Evolutionary conservation across 2,329 filamentous ascomycete genomes (phyloP), one percentile per base, ranked within the genome.

Genomic region (Sporothrix inflata): DNA sequence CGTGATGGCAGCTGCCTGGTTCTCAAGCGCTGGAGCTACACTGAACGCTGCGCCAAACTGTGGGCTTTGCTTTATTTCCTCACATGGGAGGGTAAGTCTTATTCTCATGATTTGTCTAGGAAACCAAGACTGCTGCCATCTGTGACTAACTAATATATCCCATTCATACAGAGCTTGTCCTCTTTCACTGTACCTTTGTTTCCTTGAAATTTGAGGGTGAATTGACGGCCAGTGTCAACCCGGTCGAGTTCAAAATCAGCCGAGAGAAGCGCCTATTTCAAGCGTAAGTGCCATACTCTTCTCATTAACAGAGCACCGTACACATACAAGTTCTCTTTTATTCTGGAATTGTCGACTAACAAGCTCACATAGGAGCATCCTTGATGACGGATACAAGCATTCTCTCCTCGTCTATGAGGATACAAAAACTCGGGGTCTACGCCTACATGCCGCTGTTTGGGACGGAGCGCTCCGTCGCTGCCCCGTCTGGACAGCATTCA

Each of bases 401-500:
- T 84, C 81, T 1, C 82, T 90, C 4, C 83, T 84, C 16, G 84
- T 90, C 1, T 87, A 85, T 71, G 79, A 86, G 73, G 88, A 91
- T 75, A 68, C 75, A 1, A 79, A 82, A 30, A 86, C 84, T 1
- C 79, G 81, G 11, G 85, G 84, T 1, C 72, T 87, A 2, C 85
- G 89, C 14, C 84, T 91, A 0, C 87, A 89, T 65, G 86, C 87
- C 14, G 83, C 86, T 1, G 84, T 88, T 0, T 85, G 83, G 82
- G 84, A 86, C n/a, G 88, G 87, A 1, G 84, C 85, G 69, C 77
- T 89, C 67, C 82, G 81, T 40, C 81, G 82, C 68, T 89, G 87
- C 75, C 89, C 88, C 1, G 83, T 91, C 9, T 91, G 89, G 89
- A 90, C 88, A 2, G 88, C 88, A 2, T 91, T 91, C 76, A 80